phyloP scores from a whole-genome alignment of 495 filamentous ascomycete species.

The Hypoxylon fragiforme region DNA sequence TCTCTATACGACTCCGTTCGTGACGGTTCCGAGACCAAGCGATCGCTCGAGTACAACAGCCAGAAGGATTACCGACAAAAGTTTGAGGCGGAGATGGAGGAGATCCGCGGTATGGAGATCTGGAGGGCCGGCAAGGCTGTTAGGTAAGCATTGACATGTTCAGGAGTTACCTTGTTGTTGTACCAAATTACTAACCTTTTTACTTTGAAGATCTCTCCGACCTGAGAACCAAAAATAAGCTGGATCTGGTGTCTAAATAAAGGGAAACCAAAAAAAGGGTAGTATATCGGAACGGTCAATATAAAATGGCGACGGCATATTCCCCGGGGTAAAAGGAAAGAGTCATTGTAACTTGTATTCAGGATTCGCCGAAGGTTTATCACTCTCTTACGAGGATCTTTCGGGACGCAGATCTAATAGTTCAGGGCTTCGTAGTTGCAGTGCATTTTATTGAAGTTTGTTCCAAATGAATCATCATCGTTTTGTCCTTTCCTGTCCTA shows the following conservation, averaged over 20 bases:
- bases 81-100: slow-evolving; percentile 94
- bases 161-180: background rate
- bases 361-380: slow-evolving; percentile 35
- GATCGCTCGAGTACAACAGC: slow-evolving; percentile 92
- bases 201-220: slow-evolving; percentile 66
- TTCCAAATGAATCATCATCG: slow-evolving; percentile 5
- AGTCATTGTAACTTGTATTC: slow-evolving; percentile 41
- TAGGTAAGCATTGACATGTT: slow-evolving; percentile 60
- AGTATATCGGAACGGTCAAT: slow-evolving; percentile 29
- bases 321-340: slow-evolving; percentile 26
- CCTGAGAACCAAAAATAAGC: slow-evolving; percentile 89
- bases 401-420: slow-evolving; percentile 32
- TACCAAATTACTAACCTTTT: slow-evolving; percentile 25
- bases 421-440: slow-evolving; percentile 17
- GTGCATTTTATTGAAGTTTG: slow-evolving; percentile 15
- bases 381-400: slow-evolving; percentile 31
- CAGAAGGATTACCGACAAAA: slow-evolving; percentile 93
- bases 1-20: slow-evolving; percentile 89
- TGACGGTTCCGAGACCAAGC: slow-evolving; percentile 87
- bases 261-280: slow-evolving; percentile 23
- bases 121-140: slow-evolving; percentile 99
- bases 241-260: slow-evolving; percentile 29
- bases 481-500: background rate
- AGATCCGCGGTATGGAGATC: slow-evolving; percentile 96
- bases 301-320: slow-evolving; percentile 30